A percentile compares a stretch with the other conserved stretches of the same genome.
These are phyloP conservation scores for Sisymbrium irio DNA, from an alignment of 345 rosid species.

Conservation along the genomic window DNA sequence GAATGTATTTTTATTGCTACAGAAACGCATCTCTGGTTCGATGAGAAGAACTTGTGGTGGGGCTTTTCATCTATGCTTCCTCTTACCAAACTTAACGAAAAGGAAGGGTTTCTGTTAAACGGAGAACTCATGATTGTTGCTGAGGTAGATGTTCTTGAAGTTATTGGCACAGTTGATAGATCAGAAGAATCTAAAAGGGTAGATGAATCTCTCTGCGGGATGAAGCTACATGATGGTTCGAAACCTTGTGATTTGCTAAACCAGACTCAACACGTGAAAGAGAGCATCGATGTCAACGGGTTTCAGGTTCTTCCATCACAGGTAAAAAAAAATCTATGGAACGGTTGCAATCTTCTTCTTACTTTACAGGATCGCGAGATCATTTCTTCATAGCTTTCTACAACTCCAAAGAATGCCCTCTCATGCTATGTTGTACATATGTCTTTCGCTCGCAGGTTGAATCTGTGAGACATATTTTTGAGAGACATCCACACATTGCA, in stretches of 20 bases:
- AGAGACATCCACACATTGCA: slow-evolving; percentile 25
- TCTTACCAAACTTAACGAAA: background rate
- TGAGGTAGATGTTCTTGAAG: slow-evolving; percentile 41
- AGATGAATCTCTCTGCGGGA: background rate
- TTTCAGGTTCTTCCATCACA: slow-evolving; percentile 4
- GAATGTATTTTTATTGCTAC: background rate
- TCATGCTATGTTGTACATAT: background rate
- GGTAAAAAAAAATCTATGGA: background rate
- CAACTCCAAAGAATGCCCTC: too few species aligned
- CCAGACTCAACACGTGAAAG: background rate
- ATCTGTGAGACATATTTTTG: background rate
- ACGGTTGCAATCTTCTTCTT: too few species aligned
- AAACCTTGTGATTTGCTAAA: background rate
- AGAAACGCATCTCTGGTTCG: background rate
- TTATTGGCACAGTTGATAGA: background rate
- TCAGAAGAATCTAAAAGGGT: background rate
- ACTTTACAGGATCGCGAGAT: too few species aligned
- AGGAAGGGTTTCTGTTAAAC: slow-evolving; percentile 38
- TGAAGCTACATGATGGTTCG: background rate
- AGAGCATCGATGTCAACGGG: background rate
- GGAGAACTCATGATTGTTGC: slow-evolving; percentile 58
- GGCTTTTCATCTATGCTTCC: background rate
- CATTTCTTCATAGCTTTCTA: too few species aligned
- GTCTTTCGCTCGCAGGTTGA: background rate
- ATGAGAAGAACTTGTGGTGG: background rate